Evolutionary conservation across 345 rosid genomes (phyloP), one percentile per base, ranked within the genome.

Genomic region (Populus ilicifolia): DNA sequence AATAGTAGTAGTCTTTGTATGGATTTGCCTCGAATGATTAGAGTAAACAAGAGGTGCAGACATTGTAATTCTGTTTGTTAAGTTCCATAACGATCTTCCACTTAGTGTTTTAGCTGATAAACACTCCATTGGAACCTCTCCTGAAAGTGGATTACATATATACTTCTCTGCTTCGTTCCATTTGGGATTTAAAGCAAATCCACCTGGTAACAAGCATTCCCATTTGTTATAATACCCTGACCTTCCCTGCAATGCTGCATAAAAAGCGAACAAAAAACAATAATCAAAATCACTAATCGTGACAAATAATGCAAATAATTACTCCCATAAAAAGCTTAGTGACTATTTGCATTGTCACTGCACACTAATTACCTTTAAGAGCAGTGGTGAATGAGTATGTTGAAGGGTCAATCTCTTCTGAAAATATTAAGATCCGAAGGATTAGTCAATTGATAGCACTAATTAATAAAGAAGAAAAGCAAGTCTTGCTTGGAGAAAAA

Each of bases 141-240:
- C 98, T n/a, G 99, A 96, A n/a, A 88, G 86, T 43, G 99, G 99
- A 71, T 96, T 96, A 78, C 96, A 86, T 17, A 96, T 96, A 80
- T 96, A 96, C 50, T 89, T 94, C 89, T 96, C 98, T 25, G 99
- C 99, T 80, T 96, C 98, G 72, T 85, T 91, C 99, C 99, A 96
- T 76, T 96, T 94, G 0, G 99, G 92, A 70, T 96, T 88, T 72
- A 96, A 83, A 27, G 93, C 88, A 83, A 92, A 90, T 62, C 97
- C 97, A 44, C 92, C 94, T 29, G 95, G 94, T 43, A 92, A 88
- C 62, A 69, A 80, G 80, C 95, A 89, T 29, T 93, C 98, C 89
- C 89, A 85, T 14, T 80, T 79, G 21, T 86, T 84, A 38, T 66
- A 41, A 69, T 6, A 82, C 63, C 81, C 85, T 48, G 91, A 84